Evolutionary conservation across 257 asterid genomes (phyloP), one percentile per base, ranked within the genome.

Genomic region (Datura wrightii): DNA sequence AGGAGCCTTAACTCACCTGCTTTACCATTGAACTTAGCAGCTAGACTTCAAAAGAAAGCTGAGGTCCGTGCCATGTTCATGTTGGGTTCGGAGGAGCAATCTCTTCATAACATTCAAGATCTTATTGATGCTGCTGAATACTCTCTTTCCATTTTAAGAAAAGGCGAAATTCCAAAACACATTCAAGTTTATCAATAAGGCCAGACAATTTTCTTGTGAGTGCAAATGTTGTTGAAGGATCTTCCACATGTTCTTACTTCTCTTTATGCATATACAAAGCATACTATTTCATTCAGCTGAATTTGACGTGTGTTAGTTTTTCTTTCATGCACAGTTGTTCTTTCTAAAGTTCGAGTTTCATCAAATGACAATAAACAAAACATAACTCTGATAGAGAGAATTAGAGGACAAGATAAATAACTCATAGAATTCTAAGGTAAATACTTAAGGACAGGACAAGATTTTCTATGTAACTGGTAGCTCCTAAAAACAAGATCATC

Each of bases 71-170:
- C 95, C 84, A 90, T 91, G 55, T 94, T 94, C 83, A 56, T 94
- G 91, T 79, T 94, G 87, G 97, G 91, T 56, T 86, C 99, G 3
- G 97, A 95, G 84, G 99, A 95, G 87, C 88, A 88, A 74, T 93
- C 99, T 74, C 65, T 91, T 54, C 98, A 92, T 88, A 95, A 94
- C 92, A 94, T 95, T 79, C 89, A 91, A 87, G 98, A 95, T 70
- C 97, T 95, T 79, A 85, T 95, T n/a, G 97, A 87, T 87, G 91
- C 94, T 76, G 98, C 93, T 41, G 97, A 95, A 82, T 89, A 95
- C 80, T 91, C 99, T 24, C 92, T 94, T 54, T 93, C 97, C n/a
- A 74, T 87, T 36, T 84, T 95, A 39, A 86, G 80, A 24, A 95
- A 89, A 83, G 99, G 98, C 19, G 90, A 94, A 82, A 87, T 92